These are phyloP conservation scores for Lactuca saligna DNA, from an alignment of 129 eudicot genomes.

Conservation along the genomic window DNA sequence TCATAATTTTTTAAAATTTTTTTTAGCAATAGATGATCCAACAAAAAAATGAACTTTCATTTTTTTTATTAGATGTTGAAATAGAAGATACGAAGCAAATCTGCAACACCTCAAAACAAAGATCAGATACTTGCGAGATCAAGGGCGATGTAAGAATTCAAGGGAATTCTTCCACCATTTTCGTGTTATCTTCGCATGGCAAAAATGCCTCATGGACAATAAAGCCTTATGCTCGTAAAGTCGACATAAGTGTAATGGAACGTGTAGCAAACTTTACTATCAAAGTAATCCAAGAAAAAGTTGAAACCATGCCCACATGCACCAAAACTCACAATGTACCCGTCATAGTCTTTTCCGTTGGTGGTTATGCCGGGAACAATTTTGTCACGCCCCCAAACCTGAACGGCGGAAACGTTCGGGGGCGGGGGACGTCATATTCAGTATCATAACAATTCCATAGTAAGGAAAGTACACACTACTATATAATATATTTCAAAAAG, in stretches of 20 bases:
- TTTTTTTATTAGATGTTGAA: conserved; percentile 23
- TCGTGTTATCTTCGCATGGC: conserved; percentile 20
- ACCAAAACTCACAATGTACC: conserved; percentile 42
- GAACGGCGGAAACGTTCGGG: no score
- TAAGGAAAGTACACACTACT: no score
- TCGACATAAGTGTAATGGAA: conserved; percentile 45
- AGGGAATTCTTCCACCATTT: conserved; percentile 62
- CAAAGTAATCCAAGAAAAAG: conserved; percentile 5
- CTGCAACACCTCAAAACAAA: conserved; percentile 37
- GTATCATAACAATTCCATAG: no score
- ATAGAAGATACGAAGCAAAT: conserved; percentile 26
- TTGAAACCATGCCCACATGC: conserved; percentile 46
- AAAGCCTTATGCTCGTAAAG: conserved; percentile 73
- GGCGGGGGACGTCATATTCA: no score
- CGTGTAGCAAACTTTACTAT: conserved; percentile 30
- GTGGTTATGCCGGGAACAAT: conserved; percentile 66
- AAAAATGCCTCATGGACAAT: conserved; percentile 30
- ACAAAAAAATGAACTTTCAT: neutral
- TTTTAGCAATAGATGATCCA: neutral
- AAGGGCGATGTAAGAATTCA: conserved; percentile 70
- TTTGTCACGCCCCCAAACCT: conserved; percentile 17
- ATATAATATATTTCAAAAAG: no score
- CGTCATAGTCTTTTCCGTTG: conserved; percentile 58
- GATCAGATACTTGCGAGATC: conserved; percentile 61
- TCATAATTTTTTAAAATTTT: no score